Base-by-base conservation (phyloP, 805 yeast species). In the Yamadazyma scolyti region DNA sequence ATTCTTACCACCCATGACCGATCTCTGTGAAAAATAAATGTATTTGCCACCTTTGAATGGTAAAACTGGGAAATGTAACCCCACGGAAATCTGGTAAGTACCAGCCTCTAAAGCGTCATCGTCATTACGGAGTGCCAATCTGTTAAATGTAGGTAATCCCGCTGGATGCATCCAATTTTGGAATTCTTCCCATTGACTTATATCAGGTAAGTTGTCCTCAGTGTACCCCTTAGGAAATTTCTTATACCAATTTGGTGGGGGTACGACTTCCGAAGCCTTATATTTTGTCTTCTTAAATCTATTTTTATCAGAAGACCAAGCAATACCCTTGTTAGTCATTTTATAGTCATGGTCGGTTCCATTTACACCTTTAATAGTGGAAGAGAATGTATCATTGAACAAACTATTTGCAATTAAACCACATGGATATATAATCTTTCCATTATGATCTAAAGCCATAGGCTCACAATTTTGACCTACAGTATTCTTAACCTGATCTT, bases 371-470 rank as follows among this genome's bases (percentile, higher is more conserved):
- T 17, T 29, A 16, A 66, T 51, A 4, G 67, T 54, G 8, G 46
- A 28, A 11, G 47, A 22, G 33, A 40, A 81, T 0, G 93, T 82
- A 48, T 84, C 95, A 54, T 84, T 84, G 59, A 83, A 84, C 45
- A 82, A 45, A 7, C 89, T 74, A 53, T 84, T 84, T 11, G 95
- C 93, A 49, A 84, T 83, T 37, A 84, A 63, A 1, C 95, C 95
- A 58, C 95, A 84, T 9, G 95, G 95, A 49, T 84, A 84, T 39
- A 71, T 71, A 30, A 62, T 71, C 56, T 58, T 73, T 10, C 80
- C 80, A 16, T 61, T 39, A 2, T 48, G 30, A 37, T 64, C 53
- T 1, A 43, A 31, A 6, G 64, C 51, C 36, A 66, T 56, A 9
- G 73, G 73, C 43, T 63, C 49, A 42, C 73, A 66, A 46, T 66